Evolutionary conservation across 2,329 filamentous ascomycete genomes (phyloP).

Genomic region (Magnaporthiopsis incrustans): DNA sequence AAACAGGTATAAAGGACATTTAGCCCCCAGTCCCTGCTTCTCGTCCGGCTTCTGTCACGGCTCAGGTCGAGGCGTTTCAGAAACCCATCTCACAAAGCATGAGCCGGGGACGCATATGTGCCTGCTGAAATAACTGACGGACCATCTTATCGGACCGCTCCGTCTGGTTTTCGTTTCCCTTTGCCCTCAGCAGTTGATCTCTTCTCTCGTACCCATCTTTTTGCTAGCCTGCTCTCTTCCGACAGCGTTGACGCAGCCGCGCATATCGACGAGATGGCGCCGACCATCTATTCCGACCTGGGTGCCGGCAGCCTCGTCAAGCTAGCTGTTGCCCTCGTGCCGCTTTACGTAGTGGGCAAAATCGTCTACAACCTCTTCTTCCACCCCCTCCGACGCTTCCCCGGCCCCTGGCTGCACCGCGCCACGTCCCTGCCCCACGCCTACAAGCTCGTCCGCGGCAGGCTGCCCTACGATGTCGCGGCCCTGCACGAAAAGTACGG

Average conservation of each 20-base stretch:
- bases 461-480: constrained; percentile 13
- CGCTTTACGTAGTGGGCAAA: background rate
- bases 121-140: background rate
- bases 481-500: constrained; percentile 22
- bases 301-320: background rate
- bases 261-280: background rate
- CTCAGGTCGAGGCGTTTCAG: background rate
- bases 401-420: constrained; percentile 9
- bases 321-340: background rate
- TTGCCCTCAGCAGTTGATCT: background rate
- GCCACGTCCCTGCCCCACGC: background rate
- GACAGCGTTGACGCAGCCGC: background rate
- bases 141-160: background rate
- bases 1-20: background rate
- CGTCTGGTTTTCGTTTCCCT: background rate
- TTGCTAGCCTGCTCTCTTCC: background rate
- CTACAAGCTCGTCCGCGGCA: constrained; percentile 11
- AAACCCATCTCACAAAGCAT: background rate
- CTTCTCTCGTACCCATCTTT: no score
- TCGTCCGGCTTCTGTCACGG: background rate
- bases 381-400: constrained; percentile 11
- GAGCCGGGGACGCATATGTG: background rate
- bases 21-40: no score
- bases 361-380: constrained; percentile 10
- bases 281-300: background rate